A percentile compares a stretch with the other conserved stretches of the same genome.
These are phyloP conservation scores for Termitomyces sp. DNA, from an alignment of 768 basidiomycete genomes.

Conservation along the genomic window DNA sequence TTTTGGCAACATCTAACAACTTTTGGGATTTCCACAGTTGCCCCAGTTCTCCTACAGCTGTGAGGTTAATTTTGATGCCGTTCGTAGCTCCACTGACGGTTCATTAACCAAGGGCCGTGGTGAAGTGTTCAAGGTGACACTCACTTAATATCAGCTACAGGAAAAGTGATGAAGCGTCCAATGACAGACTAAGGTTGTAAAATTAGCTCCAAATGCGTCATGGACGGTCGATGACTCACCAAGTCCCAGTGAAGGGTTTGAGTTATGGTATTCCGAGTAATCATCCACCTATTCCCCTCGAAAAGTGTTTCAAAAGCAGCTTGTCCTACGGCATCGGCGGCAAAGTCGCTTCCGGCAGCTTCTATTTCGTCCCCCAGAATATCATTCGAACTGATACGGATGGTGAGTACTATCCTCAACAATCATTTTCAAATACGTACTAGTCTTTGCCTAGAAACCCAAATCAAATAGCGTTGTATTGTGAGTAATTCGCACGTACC, in stretches of 20 bases:
- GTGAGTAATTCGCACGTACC: conserved; percentile 28
- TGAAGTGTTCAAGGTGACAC: conserved; percentile 32
- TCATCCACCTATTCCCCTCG: conserved; percentile 56
- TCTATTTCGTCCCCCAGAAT: conserved; percentile 60
- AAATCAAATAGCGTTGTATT: conserved; percentile 15
- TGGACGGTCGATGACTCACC: conserved; percentile 34
- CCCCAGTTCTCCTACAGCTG: conserved; percentile 23
- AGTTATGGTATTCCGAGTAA: conserved; percentile 55
- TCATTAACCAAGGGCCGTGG: not conserved
- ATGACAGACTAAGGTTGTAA: conserved; percentile 29
- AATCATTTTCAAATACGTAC: conserved; percentile 22
- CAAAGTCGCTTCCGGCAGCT: conserved; percentile 57
- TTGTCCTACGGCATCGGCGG: conserved; percentile 40
- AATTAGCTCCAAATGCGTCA: conserved; percentile 14
- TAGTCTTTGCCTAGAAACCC: conserved; percentile 38
- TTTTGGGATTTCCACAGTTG: conserved; percentile 17
- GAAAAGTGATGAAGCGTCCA: conserved; percentile 69
- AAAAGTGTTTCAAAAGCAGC: conserved; percentile 39
- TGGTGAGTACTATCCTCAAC: not conserved
- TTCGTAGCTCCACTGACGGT: conserved; percentile 44
- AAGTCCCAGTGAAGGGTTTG: conserved; percentile 69
- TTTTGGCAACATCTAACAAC: conserved; percentile 35
- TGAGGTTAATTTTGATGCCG: conserved; percentile 56
- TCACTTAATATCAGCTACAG: conserved; percentile 46
- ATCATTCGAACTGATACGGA: conserved; percentile 47